Percentiles rank a stretch among this genome's conserved stretches.
Conservation (phyloP, 1,284 basidiomycete genomes). For the Meira nashicola region DNA sequence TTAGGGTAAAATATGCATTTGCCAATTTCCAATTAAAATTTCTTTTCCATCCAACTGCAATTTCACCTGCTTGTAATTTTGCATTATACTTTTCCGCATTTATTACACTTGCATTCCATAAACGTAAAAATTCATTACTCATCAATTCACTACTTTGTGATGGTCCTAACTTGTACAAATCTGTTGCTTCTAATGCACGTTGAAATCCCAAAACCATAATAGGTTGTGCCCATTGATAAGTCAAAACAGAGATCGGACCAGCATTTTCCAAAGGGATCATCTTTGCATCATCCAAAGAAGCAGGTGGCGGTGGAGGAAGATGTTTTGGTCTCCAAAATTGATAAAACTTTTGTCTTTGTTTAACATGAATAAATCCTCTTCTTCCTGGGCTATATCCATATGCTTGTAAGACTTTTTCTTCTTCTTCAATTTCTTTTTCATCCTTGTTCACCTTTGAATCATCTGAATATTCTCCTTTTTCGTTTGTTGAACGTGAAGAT, state of each 20-base stretch:
- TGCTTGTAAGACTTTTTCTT: neutral
- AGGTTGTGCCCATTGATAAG: slow-evolving; percentile 70
- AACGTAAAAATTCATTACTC: slow-evolving; percentile 62
- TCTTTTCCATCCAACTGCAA: slow-evolving; percentile 60
- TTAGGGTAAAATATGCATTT: neutral
- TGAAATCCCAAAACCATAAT: slow-evolving; percentile 66
- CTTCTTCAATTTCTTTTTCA: neutral
- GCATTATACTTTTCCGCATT: slow-evolving; percentile 68
- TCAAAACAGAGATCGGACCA: slow-evolving; percentile 59
- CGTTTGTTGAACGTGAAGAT: neutral
- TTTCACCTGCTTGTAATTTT: slow-evolving; percentile 63
- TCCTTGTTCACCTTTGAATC: neutral
- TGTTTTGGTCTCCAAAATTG: slow-evolving; percentile 48
- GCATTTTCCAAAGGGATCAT: slow-evolving; percentile 60
- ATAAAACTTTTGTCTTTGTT: slow-evolving; percentile 45
- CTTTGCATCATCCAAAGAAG: slow-evolving; percentile 60
- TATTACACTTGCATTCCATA: slow-evolving; percentile 63
- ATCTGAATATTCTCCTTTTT: neutral
- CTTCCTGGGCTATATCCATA: slow-evolving; percentile 39
- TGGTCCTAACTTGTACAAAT: slow-evolving; percentile 74
- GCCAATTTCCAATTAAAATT: slow-evolving; percentile 63
- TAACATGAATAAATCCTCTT: slow-evolving; percentile 29
- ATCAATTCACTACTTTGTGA: slow-evolving; percentile 59
- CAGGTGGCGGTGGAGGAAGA: slow-evolving; percentile 41
- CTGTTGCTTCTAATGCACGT: slow-evolving; percentile 72